Evolutionary conservation across 2,329 filamentous ascomycete genomes (phyloP).

Genomic region (Lomentospora prolificans): DNA sequence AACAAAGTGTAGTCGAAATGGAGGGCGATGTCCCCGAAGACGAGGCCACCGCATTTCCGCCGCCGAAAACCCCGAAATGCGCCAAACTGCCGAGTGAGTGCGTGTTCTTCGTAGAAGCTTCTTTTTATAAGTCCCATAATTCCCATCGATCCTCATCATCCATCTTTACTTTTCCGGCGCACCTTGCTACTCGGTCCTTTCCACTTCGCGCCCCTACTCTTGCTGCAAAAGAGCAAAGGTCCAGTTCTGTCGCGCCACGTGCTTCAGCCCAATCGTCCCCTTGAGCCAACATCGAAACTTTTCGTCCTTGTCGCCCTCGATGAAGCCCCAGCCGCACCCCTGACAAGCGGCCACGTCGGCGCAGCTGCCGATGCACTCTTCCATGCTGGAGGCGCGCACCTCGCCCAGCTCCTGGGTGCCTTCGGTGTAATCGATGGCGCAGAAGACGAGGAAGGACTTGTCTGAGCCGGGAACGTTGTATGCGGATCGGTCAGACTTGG

Average conservation of each 20-base stretch:
- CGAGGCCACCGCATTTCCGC: neutral
- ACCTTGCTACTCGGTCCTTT: no score
- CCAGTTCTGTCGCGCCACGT: slow-evolving; percentile 26
- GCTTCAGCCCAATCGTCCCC: slow-evolving; percentile 22
- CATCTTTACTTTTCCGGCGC: no score
- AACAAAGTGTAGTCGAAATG: no score
- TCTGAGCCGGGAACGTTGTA: slow-evolving; percentile 29
- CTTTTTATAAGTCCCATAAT: neutral
- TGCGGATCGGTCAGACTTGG: slow-evolving; percentile 32
- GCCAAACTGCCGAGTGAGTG: neutral
- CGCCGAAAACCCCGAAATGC: neutral
- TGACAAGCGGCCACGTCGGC: slow-evolving; percentile 29
- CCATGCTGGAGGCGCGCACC: slow-evolving; percentile 27
- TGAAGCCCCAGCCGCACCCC: slow-evolving; percentile 34
- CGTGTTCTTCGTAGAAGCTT: neutral
- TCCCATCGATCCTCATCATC: neutral
- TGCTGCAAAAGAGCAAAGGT: slow-evolving; percentile 29
- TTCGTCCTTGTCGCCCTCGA: slow-evolving; percentile 26
- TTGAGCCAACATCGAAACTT: slow-evolving; percentile 34
- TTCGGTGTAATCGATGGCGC: slow-evolving; percentile 33
- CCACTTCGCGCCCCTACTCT: neutral
- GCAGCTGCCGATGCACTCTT: slow-evolving; percentile 35
- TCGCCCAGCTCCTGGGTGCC: slow-evolving; percentile 25
- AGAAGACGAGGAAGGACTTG: slow-evolving; percentile 33
- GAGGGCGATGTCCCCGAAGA: no score